Evolutionary conservation across 164 flowering plant genomes (phyloP), one percentile per base, ranked within the genome.

Genomic region (Santalum album): DNA sequence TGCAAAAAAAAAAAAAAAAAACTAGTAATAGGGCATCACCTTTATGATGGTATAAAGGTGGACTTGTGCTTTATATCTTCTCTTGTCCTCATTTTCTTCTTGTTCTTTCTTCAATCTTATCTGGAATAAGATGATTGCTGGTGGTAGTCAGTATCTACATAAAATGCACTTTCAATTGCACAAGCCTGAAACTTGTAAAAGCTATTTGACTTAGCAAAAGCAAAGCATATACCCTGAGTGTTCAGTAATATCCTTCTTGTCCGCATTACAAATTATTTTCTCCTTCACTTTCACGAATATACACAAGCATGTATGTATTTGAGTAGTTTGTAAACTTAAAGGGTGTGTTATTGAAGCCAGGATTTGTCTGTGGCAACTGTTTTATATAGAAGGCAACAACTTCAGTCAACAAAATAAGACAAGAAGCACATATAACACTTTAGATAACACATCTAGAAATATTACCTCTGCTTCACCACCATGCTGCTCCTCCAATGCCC

Each of bases 221-320:
- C 34, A 64, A 55, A 45, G 0, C 65, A 27, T 66, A 48, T 77
- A 90, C 97, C 80, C 87, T 74, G 23, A 90, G 58, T 87, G 95
- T 59, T 81, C 95, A 1, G 95, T 92, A 62, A 90, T 87, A 69
- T 90, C 97, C 53, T 83, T 86, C 72, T 87, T 88, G 62, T 81
- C 92, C 50, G 83, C 96, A 65, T 80, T 66, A 61, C 96, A 88
- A 40, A 88, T 75, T 35, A 88, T 83, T 61, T 88, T 88, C 40
- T 85, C 94, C 66, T 81, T 88, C 96, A 77, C 94, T 78, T 57
- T 88, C 94, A 38, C 96, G 86, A 61, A 88, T 80, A 61, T 88
- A 88, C 54, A 88, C 96, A 68, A 88, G 90, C 96, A 88, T 88
- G 73, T 88, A 88, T 15, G 96, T 94, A 81, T 83, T 88, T 51